phyloP scores from a whole-genome alignment of 2,329 filamentous ascomycete genomes.

The Colletotrichum sp. region DNA sequence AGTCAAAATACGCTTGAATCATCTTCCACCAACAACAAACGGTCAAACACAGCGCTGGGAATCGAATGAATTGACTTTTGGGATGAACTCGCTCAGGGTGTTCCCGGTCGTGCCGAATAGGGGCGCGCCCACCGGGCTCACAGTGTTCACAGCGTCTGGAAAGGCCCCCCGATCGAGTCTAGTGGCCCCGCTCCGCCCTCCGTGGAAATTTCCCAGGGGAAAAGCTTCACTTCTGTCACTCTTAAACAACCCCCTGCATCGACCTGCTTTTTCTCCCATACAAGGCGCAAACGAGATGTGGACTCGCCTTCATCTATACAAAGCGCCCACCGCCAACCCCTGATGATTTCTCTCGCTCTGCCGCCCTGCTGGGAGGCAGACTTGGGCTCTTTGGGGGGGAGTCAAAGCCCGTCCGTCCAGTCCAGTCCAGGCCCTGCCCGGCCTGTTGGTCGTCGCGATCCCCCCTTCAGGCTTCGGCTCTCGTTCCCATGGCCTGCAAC shows the following conservation, averaged over 20 bases:
- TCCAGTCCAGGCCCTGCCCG: neutral
- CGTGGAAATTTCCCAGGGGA: slow-evolving; percentile 17
- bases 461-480: neutral
- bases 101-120: slow-evolving; percentile 15
- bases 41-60: neutral
- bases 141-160: neutral
- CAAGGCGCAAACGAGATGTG: slow-evolving; percentile 17
- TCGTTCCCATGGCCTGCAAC: neutral
- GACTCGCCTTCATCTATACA: slow-evolving; percentile 6
- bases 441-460: neutral
- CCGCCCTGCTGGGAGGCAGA: neutral
- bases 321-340: slow-evolving; percentile 4
- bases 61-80: neutral
- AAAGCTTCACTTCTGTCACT: neutral
- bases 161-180: neutral
- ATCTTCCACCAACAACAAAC: neutral
- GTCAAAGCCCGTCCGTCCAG: neutral
- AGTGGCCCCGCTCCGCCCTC: slow-evolving; percentile 5
- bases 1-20: neutral
- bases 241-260: neutral
- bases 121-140: neutral
- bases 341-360: neutral
- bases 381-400: neutral
- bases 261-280: slow-evolving; percentile 12
- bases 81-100: neutral